Evolutionary conservation across 106 monocot genomes (phyloP).

Genomic region (Xerophyta viscosa): DNA sequence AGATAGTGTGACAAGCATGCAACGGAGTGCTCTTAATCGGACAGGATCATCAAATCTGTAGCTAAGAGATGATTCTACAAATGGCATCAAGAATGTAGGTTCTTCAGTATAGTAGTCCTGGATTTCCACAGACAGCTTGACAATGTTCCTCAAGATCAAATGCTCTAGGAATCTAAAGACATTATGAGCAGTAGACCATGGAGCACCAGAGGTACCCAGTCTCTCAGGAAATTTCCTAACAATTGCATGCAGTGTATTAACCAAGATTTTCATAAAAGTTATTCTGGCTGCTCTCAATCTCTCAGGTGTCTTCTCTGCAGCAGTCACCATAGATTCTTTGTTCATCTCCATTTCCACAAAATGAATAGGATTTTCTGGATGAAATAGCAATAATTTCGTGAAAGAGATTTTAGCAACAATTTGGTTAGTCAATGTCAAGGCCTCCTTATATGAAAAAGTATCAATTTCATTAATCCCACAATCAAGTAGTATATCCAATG

Average conservation of each 20-base stretch:
- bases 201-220: neutral
- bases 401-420: conserved; percentile 62
- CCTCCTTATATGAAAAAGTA: conserved; percentile 28
- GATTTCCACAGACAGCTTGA: conserved; percentile 38
- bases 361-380: conserved; percentile 10
- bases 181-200: conserved; percentile 8
- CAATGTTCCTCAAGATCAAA: conserved; percentile 55
- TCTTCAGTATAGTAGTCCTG: conserved; percentile 18
- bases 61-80: conserved; percentile 67
- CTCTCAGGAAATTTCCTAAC: conserved; percentile 30
- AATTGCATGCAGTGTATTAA: conserved; percentile 41
- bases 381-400: conserved; percentile 56
- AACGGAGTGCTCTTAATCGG: conserved; percentile 56
- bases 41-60: conserved; percentile 77
- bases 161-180: conserved; percentile 50
- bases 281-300: conserved; percentile 37
- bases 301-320: conserved; percentile 21
- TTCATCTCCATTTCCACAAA: conserved; percentile 6
- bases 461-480: conserved; percentile 17
- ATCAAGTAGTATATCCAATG: conserved; percentile 36
- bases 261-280: conserved; percentile 50
- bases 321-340: conserved; percentile 7
- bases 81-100: conserved; percentile 40
- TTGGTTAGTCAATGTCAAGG: conserved; percentile 41
- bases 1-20: conserved; percentile 46